Percentiles rank a stretch among this genome's conserved stretches.
phyloP scores from a whole-genome alignment of 352 stramenopile genomes.

The Thraustotheca clavata region DNA sequence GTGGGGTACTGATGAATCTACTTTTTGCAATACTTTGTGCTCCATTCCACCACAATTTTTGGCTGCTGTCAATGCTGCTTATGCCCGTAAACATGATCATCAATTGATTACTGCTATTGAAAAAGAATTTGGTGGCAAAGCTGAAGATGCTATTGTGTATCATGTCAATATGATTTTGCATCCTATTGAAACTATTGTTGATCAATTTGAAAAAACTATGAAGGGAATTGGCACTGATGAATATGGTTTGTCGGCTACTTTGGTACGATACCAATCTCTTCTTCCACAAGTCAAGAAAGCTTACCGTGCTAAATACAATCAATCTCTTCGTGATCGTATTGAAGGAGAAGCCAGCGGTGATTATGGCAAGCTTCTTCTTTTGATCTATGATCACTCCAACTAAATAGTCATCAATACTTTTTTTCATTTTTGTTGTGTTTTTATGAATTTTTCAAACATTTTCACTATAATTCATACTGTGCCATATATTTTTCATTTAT shows the following conservation, averaged over 20 bases:
- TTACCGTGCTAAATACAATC: constrained; percentile 70
- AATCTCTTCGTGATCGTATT: constrained; percentile 73
- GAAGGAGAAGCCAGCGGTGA: constrained; percentile 28
- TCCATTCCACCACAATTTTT: constrained; percentile 51
- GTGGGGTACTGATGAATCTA: constrained; percentile 64
- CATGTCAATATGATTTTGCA: constrained; percentile 51
- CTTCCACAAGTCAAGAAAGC: constrained; percentile 59
- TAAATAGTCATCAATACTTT: no score
- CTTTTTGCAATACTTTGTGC: constrained; percentile 52
- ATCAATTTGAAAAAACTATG: constrained; percentile 54
- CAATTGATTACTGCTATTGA: constrained; percentile 42
- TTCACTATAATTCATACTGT: no score
- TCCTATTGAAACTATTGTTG: constrained; percentile 40
- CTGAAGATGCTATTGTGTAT: constrained; percentile 47
- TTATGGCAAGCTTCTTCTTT: constrained; percentile 58
- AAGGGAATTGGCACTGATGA: constrained; percentile 53
- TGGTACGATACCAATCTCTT: constrained; percentile 75
- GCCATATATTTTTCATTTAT: no score
- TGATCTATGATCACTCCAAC: constrained; percentile 35
- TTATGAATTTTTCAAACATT: no score
- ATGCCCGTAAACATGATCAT: constrained; percentile 62
- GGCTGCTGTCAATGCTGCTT: constrained; percentile 48
- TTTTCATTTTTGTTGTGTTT: no score
- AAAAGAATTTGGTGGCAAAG: constrained; percentile 58
- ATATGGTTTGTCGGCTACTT: constrained; percentile 38